Conservation (phyloP, 805 yeast genomes). For the Priceomyces haplophilus region DNA sequence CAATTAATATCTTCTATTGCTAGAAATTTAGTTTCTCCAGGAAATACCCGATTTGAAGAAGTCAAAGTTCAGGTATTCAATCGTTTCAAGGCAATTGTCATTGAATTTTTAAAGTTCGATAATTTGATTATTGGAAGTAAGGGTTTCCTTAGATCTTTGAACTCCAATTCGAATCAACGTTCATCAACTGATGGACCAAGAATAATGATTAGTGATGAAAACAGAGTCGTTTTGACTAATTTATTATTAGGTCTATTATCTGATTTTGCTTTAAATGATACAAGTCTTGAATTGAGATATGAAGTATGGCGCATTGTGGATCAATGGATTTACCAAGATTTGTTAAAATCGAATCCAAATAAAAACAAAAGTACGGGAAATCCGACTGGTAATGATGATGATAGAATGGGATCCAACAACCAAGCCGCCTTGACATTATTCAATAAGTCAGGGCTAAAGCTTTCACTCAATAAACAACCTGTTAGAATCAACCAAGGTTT, state of each 20-base stretch:
- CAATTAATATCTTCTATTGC: conserved; percentile 51
- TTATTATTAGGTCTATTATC: conserved; percentile 49
- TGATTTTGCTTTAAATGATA: conserved; percentile 47
- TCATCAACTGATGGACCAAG: conserved; percentile 17
- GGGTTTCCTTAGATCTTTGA: conserved; percentile 5
- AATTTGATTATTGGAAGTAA: conserved; percentile 26
- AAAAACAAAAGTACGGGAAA: conserved; percentile 1
- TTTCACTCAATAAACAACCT: conserved; percentile 18
- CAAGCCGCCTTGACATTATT: background rate
- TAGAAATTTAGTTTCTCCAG: conserved; percentile 21
- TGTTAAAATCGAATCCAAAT: conserved; percentile 2
- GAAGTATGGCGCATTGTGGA: conserved; percentile 71
- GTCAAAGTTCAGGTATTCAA: conserved; percentile 26
- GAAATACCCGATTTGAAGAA: conserved; percentile 22
- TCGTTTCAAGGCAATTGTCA: conserved; percentile 32
- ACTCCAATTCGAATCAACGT: conserved; percentile 5
- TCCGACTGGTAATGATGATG: background rate
- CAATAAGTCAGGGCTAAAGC: conserved; percentile 11
- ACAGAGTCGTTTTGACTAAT: conserved; percentile 33
- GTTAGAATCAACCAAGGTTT: conserved; percentile 26
- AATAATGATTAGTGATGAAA: conserved; percentile 31
- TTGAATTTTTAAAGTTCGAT: conserved; percentile 38
- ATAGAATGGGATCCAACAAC: background rate
- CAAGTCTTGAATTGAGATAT: conserved; percentile 31
- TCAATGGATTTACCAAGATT: conserved; percentile 56